phyloP scores from a whole-genome alignment of 106 monocot species.

The Dioscorea zingiberensis region DNA sequence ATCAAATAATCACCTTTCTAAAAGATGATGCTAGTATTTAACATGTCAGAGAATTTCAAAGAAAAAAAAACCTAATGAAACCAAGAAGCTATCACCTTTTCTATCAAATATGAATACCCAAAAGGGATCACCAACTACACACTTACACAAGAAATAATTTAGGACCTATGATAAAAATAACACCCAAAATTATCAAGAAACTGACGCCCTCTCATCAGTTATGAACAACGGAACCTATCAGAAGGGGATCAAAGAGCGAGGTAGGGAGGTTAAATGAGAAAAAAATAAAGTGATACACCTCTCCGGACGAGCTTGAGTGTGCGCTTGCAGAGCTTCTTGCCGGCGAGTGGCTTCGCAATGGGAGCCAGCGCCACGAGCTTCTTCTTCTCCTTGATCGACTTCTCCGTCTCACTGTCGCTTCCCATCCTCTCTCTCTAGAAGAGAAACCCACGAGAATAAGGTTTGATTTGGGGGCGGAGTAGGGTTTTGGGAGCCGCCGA shows the following conservation, averaged over 20 bases:
- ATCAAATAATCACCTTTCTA: too few relatives aligned
- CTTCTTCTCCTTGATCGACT: conserved; percentile 47
- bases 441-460: too few relatives aligned
- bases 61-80: too few relatives aligned
- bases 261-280: not conserved
- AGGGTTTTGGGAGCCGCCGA: too few relatives aligned
- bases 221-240: not conserved
- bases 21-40: too few relatives aligned
- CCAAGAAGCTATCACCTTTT: too few relatives aligned
- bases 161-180: not conserved
- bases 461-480: too few relatives aligned
- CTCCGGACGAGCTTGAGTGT: conserved; percentile 66
- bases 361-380: conserved; percentile 41
- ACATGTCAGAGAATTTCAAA: too few relatives aligned
- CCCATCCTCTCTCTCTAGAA: conserved; percentile 29
- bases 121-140: too few relatives aligned
- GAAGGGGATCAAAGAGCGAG: not conserved
- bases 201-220: too few relatives aligned
- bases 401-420: conserved; percentile 75
- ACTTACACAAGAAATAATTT: too few relatives aligned
- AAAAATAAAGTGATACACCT: conserved; percentile 14
- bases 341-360: conserved; percentile 71
- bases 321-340: conserved; percentile 70
- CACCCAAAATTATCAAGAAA: not conserved
- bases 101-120: too few relatives aligned